Evolutionary conservation across 495 filamentous ascomycete species (phyloP).

Genomic region (Podospora pseudopauciseta): DNA sequence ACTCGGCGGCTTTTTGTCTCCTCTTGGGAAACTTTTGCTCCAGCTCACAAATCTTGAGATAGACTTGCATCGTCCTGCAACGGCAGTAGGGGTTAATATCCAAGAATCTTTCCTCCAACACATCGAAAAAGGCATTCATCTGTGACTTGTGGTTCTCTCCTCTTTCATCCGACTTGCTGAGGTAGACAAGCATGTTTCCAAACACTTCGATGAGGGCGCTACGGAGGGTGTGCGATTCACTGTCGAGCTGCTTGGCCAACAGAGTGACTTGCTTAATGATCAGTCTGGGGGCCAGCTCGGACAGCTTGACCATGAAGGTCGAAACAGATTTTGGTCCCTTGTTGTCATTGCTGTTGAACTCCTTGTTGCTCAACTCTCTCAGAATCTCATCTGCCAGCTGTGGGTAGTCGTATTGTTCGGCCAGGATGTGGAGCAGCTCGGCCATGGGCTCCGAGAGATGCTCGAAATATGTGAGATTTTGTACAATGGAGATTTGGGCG

Average conservation of each 20-base stretch:
- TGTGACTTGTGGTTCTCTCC: conserved; percentile 89
- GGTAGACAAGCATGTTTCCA: conserved; percentile 88
- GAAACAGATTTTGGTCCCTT: conserved; percentile 97
- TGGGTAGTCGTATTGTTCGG: conserved; percentile 96
- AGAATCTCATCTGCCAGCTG: conserved; percentile 93
- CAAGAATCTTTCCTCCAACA: conserved; percentile 91
- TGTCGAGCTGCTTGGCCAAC: conserved; percentile 88
- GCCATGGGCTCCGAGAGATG: conserved; percentile 98
- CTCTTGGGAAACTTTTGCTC: conserved; percentile 94
- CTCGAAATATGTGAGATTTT: conserved; percentile 97
- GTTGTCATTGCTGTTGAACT: conserved; percentile 94
- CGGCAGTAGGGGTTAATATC: conserved; percentile 97
- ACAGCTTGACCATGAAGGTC: conserved; percentile 91
- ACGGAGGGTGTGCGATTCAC: conserved; percentile 93
- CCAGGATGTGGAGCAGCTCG: conserved; percentile 92
- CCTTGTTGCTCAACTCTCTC: conserved; percentile 91
- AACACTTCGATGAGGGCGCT: conserved; percentile 96
- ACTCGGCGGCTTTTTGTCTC: conserved; percentile 76
- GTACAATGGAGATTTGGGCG: conserved; percentile 95
- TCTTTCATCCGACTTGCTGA: conserved; percentile 86
- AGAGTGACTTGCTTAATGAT: conserved; percentile 97
- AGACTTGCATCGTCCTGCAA: conserved; percentile 88
- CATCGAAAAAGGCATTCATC: conserved; percentile 94
- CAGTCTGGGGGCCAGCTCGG: conserved; percentile 84
- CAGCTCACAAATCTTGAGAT: conserved; percentile 83